These are phyloP conservation scores for Aphanomyces invadans DNA, from an alignment of 352 stramenopile genomes.

Conservation along the genomic window DNA sequence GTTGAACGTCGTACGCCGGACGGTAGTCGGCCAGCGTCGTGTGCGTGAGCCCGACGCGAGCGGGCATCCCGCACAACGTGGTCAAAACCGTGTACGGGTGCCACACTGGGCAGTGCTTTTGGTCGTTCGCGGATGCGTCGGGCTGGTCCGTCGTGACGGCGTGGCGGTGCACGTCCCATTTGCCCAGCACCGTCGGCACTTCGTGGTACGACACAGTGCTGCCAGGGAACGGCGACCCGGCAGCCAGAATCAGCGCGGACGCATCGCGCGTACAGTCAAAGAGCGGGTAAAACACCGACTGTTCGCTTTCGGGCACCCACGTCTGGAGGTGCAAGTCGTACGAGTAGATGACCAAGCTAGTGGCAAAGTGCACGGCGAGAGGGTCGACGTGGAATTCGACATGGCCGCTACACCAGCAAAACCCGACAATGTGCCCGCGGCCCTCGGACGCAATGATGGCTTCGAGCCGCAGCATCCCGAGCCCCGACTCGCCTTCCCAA, in stretches of 20 bases:
- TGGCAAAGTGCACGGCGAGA: slow-evolving; percentile 62
- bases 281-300: slow-evolving; percentile 46
- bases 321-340: slow-evolving; percentile 54
- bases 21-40: slow-evolving; percentile 58
- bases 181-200: slow-evolving; percentile 66
- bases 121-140: slow-evolving; percentile 11
- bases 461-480: slow-evolving; percentile 68
- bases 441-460: slow-evolving; percentile 50
- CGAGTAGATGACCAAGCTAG: slow-evolving; percentile 65
- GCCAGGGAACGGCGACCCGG: slow-evolving; percentile 33
- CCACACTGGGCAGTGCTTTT: slow-evolving; percentile 73
- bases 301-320: slow-evolving; percentile 56
- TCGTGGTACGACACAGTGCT: slow-evolving; percentile 35
- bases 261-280: slow-evolving; percentile 80
- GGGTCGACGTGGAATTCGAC: slow-evolving; percentile 80
- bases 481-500: slow-evolving; percentile 70
- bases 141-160: slow-evolving; percentile 30
- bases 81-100: slow-evolving; percentile 78
- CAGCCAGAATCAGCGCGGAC: slow-evolving; percentile 66
- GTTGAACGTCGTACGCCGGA: slow-evolving; percentile 53
- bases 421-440: slow-evolving; percentile 50
- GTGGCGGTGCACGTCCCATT: slow-evolving; percentile 72
- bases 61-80: slow-evolving; percentile 79
- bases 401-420: slow-evolving; percentile 73
- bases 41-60: slow-evolving; percentile 68